Evolutionary conservation across 371 early-diverging fungal species (phyloP).

Genomic region (Circinella umbellata): DNA sequence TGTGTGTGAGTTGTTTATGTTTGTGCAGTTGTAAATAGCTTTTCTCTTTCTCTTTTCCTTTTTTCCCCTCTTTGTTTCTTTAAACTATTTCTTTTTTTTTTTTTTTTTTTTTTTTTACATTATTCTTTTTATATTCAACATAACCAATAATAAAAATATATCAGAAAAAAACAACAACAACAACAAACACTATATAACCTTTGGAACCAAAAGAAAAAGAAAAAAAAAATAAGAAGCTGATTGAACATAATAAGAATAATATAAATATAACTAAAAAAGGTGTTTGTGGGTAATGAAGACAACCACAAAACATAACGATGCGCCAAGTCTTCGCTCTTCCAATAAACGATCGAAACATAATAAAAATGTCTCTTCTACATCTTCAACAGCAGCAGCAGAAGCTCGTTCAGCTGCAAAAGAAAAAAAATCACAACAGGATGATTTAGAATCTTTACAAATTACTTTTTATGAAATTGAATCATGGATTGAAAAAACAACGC

Average conservation of each 20-base stretch:
- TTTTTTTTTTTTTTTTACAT: not conserved
- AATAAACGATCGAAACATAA: slow-evolving; percentile 3
- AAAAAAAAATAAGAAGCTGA: too few relatives aligned
- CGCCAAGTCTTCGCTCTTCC: slow-evolving; percentile 5
- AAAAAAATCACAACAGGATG: slow-evolving; percentile 44
- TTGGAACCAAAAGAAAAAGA: too few relatives aligned
- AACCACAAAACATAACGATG: slow-evolving; percentile 6
- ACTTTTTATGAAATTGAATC: slow-evolving; percentile 59
- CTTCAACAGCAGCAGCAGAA: slow-evolving; percentile 4
- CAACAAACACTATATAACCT: too few relatives aligned
- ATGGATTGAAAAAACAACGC: slow-evolving; percentile 58
- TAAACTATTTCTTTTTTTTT: not conserved
- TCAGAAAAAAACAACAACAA: too few relatives aligned
- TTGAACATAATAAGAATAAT: not conserved
- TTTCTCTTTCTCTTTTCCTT: not conserved
- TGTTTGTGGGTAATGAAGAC: not conserved
- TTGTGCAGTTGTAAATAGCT: not conserved
- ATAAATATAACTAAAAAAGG: not conserved
- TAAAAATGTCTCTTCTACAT: not conserved
- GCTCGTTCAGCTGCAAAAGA: slow-evolving; percentile 1
- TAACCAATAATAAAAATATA: too few relatives aligned
- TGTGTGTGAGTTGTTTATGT: too few relatives aligned
- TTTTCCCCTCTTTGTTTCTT: not conserved
- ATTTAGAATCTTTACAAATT: slow-evolving; percentile 53
- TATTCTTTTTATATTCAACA: too few relatives aligned